These are phyloP conservation scores for Cryptosporidium sp. DNA, from an alignment of 169 alveolate genomes.

Conservation along the genomic window DNA sequence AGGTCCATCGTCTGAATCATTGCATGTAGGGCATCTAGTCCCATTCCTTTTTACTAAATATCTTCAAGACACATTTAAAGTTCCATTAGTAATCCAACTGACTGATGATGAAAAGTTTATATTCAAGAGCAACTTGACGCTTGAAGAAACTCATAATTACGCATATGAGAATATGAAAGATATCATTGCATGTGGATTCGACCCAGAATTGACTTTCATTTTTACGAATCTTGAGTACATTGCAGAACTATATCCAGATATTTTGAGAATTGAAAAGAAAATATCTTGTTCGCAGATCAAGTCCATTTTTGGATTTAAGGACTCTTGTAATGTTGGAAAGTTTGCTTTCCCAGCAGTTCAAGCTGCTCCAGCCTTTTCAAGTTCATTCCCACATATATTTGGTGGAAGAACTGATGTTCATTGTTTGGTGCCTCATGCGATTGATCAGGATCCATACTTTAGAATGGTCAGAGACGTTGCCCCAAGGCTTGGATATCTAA, in stretches of 20 bases:
- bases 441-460: slow-evolving; percentile 99
- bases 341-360: slow-evolving; percentile 97
- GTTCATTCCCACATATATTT: slow-evolving; percentile 93
- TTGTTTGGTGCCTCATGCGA: slow-evolving; percentile 97
- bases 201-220: slow-evolving; percentile 97
- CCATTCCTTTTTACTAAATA: slow-evolving; percentile 98
- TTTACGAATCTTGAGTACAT: slow-evolving; percentile 86
- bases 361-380: slow-evolving; percentile 96
- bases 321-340: slow-evolving; percentile 94
- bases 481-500: slow-evolving; percentile 92
- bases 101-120: slow-evolving; percentile 99
- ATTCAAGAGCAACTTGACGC: slow-evolving; percentile 92
- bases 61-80: slow-evolving; percentile 97
- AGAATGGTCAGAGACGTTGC: slow-evolving; percentile 98
- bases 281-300: slow-evolving; percentile 94
- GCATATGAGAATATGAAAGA: slow-evolving; percentile 98
- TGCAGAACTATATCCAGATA: slow-evolving; percentile 88
- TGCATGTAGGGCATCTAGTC: slow-evolving; percentile 98
- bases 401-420: slow-evolving; percentile 90
- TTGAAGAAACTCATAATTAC: slow-evolving; percentile 88
- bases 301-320: slow-evolving; percentile 94
- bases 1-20: slow-evolving; percentile 98
- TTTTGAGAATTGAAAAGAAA: slow-evolving; percentile 93
- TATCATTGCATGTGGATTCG: slow-evolving; percentile 99
- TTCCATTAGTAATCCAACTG: slow-evolving; percentile 97